A percentile compares a stretch with the other conserved stretches of the same genome.
Conservation (phyloP, 352 stramenopile species). For the Pythium folliculosum region DNA sequence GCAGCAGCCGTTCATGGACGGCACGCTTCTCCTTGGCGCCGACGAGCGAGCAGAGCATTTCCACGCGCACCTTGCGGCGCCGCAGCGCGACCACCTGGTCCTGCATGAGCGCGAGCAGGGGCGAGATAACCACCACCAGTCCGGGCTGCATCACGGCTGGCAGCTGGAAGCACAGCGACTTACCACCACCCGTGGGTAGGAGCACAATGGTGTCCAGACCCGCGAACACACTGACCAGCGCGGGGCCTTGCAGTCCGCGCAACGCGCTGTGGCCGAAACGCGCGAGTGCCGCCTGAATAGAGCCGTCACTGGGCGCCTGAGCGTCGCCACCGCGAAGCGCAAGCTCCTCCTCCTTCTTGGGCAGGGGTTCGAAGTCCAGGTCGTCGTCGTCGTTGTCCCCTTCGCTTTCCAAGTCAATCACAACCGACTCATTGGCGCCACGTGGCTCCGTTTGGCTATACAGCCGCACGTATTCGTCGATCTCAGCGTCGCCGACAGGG, state of each 20-base stretch:
- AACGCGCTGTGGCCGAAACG: conserved; percentile 48
- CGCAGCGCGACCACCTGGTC: conserved; percentile 82
- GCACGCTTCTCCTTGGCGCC: conserved; percentile 26
- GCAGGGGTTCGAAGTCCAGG: background rate
- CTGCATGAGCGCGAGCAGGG: conserved; percentile 88
- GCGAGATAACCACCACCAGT: conserved; percentile 87
- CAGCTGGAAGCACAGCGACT: conserved; percentile 97
- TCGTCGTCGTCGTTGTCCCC: background rate
- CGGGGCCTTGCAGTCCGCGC: conserved; percentile 44
- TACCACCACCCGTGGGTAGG: conserved; percentile 96
- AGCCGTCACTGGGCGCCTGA: conserved; percentile 6
- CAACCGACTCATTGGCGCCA: background rate
- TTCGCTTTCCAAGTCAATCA: conserved; percentile 17
- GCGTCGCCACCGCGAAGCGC: background rate
- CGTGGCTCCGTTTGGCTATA: background rate
- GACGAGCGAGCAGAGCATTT: conserved; percentile 61
- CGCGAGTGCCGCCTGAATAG: conserved; percentile 48
- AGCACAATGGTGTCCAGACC: conserved; percentile 82
- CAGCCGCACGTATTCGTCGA: conserved; percentile 13
- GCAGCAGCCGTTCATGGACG: conserved; percentile 36
- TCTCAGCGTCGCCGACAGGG: conserved; percentile 1
- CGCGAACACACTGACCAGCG: conserved; percentile 47
- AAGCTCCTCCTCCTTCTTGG: background rate
- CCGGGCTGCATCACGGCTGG: conserved; percentile 68
- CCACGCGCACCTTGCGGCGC: conserved; percentile 40